A percentile compares a stretch with the other conserved stretches of the same genome.
Conservation (phyloP, 163 green algal species). For the Volvox carteri region DNA sequence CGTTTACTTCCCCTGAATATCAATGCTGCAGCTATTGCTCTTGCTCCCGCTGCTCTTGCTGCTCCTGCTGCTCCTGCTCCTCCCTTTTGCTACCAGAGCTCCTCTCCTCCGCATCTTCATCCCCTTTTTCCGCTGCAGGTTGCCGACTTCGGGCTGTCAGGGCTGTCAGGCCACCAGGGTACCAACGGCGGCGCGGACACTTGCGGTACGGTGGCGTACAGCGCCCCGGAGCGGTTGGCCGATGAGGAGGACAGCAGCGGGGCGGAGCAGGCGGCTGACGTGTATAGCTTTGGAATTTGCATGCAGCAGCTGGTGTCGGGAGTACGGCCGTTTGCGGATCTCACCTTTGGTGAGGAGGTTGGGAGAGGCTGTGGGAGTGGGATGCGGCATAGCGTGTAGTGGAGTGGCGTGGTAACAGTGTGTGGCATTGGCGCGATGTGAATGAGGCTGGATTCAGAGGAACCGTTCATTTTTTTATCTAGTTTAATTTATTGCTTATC, state of each 20-base stretch:
- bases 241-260: conserved; percentile 27
- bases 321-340: conserved; percentile 20
- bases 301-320: conserved; percentile 48
- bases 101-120: too few relatives aligned
- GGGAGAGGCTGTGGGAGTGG: not conserved
- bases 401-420: too few relatives aligned
- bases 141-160: conserved; percentile 37
- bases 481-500: too few relatives aligned
- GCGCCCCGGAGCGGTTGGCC: conserved; percentile 27
- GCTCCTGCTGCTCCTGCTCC: too few relatives aligned
- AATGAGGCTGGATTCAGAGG: too few relatives aligned
- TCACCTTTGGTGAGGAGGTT: conserved; percentile 37
- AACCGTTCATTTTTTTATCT: too few relatives aligned
- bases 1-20: too few relatives aligned
- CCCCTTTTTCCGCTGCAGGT: conserved; percentile 3
- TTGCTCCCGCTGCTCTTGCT: too few relatives aligned
- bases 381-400: not conserved
- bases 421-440: too few relatives aligned
- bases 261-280: conserved; percentile 42
- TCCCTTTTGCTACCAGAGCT: too few relatives aligned
- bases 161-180: conserved; percentile 16
- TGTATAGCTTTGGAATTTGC: conserved; percentile 51
- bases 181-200: conserved; percentile 1
- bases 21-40: too few relatives aligned
- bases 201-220: conserved; percentile 42